These are phyloP conservation scores for Arabidopsis hybrid DNA, from an alignment of 441 rosid species.

Conservation along the genomic window DNA sequence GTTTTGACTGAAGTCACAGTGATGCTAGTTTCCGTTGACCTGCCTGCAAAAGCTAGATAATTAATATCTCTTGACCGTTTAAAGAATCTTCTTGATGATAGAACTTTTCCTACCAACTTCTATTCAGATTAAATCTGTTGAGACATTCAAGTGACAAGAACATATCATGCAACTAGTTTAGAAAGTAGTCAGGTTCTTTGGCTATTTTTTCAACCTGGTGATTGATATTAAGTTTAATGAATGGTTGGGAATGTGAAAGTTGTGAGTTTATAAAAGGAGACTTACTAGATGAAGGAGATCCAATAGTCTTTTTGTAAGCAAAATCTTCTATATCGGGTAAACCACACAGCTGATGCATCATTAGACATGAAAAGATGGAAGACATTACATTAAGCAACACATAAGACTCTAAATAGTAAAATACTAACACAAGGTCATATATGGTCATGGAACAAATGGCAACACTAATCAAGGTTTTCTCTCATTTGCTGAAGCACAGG, in stretches of 20 bases:
- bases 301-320: conserved; percentile 56
- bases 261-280: conserved; percentile 5
- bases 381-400: conserved; percentile 3
- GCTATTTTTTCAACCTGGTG: neutral
- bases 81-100: neutral
- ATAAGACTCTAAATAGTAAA: neutral
- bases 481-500: neutral
- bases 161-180: neutral
- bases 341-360: conserved; percentile 49
- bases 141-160: neutral
- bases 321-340: conserved; percentile 86
- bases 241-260: neutral
- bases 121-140: neutral
- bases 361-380: conserved; percentile 10
- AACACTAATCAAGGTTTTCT: conserved; percentile 20
- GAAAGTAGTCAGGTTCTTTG: conserved; percentile 1
- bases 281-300: conserved; percentile 58
- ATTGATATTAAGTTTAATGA: neutral
- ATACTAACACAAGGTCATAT: neutral
- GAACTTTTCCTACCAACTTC: neutral
- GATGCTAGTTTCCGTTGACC: conserved; percentile 40
- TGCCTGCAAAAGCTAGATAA: conserved; percentile 51
- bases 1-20: conserved; percentile 45
- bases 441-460: conserved; percentile 5
- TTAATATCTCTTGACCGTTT: conserved; percentile 12